Conservation (phyloP, 768 basidiomycete species). For the Trametes coccinea region DNA sequence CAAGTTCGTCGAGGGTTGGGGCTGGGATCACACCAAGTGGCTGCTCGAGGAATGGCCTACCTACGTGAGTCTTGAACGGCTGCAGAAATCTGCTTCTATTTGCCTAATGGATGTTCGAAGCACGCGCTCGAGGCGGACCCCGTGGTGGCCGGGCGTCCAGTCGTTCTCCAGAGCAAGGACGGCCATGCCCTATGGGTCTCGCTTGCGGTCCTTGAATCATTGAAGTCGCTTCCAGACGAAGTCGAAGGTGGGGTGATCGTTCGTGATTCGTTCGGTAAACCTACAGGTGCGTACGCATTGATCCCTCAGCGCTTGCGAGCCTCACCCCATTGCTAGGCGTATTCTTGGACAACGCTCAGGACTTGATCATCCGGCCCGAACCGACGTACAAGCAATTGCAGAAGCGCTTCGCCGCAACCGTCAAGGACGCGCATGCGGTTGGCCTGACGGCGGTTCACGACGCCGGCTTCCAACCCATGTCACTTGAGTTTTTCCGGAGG, state of each 20-base stretch:
- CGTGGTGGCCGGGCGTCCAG: conserved; percentile 63
- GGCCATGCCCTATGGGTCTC: conserved; percentile 91
- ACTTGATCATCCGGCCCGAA: conserved; percentile 62
- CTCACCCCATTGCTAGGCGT: conserved; percentile 47
- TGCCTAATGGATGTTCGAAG: conserved; percentile 36
- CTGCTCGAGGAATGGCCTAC: conserved; percentile 60
- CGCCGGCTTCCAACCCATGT: conserved; percentile 68
- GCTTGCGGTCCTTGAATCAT: conserved; percentile 52
- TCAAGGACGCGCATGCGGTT: conserved; percentile 63
- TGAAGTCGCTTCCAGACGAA: conserved; percentile 61
- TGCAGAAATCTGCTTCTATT: no score
- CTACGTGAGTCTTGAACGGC: conserved; percentile 47
- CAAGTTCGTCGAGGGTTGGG: conserved; percentile 74
- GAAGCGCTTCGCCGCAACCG: conserved; percentile 59
- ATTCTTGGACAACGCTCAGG: conserved; percentile 86
- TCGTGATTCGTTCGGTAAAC: conserved; percentile 61
- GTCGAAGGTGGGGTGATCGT: conserved; percentile 84
- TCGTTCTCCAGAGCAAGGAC: conserved; percentile 83
- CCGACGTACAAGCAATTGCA: conserved; percentile 64
- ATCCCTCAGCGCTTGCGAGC: background rate
- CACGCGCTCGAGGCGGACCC: conserved; percentile 72
- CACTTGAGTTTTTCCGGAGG: conserved; percentile 76
- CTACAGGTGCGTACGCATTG: conserved; percentile 59
- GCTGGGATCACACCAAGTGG: conserved; percentile 92
- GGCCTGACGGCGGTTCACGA: conserved; percentile 89